Evolutionary conservation across 1,139 yeast species (phyloP).

Genomic region (Geotrichum candidum): DNA sequence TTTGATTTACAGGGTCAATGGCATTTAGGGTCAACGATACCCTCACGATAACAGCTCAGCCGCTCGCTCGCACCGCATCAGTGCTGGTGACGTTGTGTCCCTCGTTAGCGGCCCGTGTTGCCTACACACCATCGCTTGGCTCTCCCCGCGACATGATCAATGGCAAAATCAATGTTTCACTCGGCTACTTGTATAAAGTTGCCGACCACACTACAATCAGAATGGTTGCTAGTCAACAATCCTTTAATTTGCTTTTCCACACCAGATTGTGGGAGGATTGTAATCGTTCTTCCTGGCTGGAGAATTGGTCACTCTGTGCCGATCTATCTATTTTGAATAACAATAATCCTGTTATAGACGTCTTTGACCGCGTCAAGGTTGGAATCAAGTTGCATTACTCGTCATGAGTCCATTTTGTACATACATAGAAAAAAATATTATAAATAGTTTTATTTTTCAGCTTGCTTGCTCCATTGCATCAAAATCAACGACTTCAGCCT

Average conservation of each 20-base stretch:
- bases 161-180: not conserved
- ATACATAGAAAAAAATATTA: not conserved
- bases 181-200: not conserved
- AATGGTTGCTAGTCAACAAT: not conserved
- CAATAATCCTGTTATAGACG: not conserved
- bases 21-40: not conserved
- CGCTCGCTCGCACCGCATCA: not conserved
- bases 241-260: not conserved
- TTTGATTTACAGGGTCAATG: not conserved
- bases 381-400: not conserved
- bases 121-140: not conserved
- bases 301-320: not conserved
- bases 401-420: not conserved
- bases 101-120: not conserved
- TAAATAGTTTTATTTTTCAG: not conserved
- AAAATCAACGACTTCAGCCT: conserved; percentile 4
- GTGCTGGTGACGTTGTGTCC: not conserved
- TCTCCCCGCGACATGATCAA: not conserved
- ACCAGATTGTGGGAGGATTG: not conserved
- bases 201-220: not conserved
- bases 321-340: not conserved
- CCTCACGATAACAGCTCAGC: not conserved
- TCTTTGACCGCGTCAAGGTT: not conserved
- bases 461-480: conserved; percentile 1
- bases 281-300: not conserved